These are phyloP conservation scores for Verticillium nonalfalfae DNA, from an alignment of 2,329 filamentous ascomycete genomes.

Conservation along the genomic window DNA sequence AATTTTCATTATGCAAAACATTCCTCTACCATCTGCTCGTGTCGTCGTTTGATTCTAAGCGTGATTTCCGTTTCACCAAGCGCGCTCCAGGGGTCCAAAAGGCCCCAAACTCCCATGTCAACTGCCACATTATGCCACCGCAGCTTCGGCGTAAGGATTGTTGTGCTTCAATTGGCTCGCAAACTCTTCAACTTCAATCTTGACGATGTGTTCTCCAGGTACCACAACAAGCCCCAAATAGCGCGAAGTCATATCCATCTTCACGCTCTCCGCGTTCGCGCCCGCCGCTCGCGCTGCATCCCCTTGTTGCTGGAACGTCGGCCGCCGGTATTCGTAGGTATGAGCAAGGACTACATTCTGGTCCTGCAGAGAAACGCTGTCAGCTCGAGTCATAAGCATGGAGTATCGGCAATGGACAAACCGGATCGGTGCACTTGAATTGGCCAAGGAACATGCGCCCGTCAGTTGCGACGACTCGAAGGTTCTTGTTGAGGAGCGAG, in stretches of 20 bases:
- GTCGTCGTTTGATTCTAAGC: neutral
- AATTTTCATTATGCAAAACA: neutral
- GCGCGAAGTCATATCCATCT: slow-evolving; percentile 71
- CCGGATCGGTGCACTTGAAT: slow-evolving; percentile 92
- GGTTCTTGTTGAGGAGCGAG: slow-evolving; percentile 68
- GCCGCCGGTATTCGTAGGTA: slow-evolving; percentile 84
- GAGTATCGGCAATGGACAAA: slow-evolving; percentile 32
- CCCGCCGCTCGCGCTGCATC: slow-evolving; percentile 24
- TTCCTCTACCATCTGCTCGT: neutral
- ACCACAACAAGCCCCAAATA: slow-evolving; percentile 88
- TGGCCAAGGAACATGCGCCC: slow-evolving; percentile 81
- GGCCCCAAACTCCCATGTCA: no score
- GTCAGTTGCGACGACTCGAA: slow-evolving; percentile 77
- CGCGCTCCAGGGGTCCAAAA: no score
- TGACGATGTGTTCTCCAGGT: slow-evolving; percentile 77
- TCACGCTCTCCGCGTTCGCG: slow-evolving; percentile 37
- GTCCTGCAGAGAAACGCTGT: slow-evolving; percentile 49
- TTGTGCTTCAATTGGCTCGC: slow-evolving; percentile 39
- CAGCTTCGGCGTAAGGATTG: slow-evolving; percentile 5
- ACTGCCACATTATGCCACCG: neutral
- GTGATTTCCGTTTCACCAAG: neutral
- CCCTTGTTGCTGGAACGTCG: slow-evolving; percentile 43
- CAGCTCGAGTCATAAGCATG: neutral
- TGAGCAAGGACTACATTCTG: slow-evolving; percentile 80
- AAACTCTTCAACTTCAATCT: slow-evolving; percentile 82